Percentiles rank a stretch among this genome's conserved stretches.
Evolutionary conservation across 257 asterid species (phyloP).

Genomic region (Petrea volubilis): DNA sequence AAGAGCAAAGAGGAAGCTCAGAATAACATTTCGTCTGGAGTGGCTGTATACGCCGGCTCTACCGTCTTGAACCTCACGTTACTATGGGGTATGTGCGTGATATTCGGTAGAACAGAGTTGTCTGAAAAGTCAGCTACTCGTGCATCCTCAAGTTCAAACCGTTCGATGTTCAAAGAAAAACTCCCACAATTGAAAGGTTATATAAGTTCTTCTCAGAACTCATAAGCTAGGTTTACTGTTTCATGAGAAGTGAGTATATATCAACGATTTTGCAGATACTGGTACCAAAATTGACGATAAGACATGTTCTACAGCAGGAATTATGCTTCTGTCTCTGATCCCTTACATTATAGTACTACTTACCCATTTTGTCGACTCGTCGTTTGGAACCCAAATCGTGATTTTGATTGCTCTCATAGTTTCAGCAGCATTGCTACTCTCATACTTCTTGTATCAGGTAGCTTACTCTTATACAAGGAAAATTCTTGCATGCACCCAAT

Average conservation of each 20-base stretch:
- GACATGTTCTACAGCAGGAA: constrained; percentile 53
- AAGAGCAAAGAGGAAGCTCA: constrained; percentile 39
- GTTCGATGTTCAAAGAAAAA: constrained; percentile 12
- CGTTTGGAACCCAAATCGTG: constrained; percentile 26
- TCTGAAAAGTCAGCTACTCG: not conserved
- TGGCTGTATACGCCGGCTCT: constrained; percentile 39
- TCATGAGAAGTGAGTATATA: not conserved
- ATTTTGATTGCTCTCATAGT: constrained; percentile 40
- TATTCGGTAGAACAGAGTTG: constrained; percentile 30
- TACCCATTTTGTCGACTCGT: constrained; percentile 18
- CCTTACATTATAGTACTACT: constrained; percentile 50
- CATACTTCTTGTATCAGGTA: constrained; percentile 57
- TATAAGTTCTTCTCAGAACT: not conserved
- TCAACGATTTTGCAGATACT: constrained; percentile 30
- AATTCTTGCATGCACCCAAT: not conserved
- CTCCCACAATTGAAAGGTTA: constrained; percentile 23
- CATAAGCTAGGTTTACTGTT: not conserved
- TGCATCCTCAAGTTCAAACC: constrained; percentile 15
- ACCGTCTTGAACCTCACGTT: constrained; percentile 41
- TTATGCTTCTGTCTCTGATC: constrained; percentile 52
- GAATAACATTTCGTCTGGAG: constrained; percentile 34
- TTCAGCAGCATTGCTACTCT: constrained; percentile 34
- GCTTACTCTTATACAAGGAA: not conserved
- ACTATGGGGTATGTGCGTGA: constrained; percentile 47
- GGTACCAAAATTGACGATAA: constrained; percentile 44